Percentiles rank a stretch among this genome's conserved stretches.
Conservation (phyloP, 306 rosid species). For the Cyamopsis tetragonoloba region DNA sequence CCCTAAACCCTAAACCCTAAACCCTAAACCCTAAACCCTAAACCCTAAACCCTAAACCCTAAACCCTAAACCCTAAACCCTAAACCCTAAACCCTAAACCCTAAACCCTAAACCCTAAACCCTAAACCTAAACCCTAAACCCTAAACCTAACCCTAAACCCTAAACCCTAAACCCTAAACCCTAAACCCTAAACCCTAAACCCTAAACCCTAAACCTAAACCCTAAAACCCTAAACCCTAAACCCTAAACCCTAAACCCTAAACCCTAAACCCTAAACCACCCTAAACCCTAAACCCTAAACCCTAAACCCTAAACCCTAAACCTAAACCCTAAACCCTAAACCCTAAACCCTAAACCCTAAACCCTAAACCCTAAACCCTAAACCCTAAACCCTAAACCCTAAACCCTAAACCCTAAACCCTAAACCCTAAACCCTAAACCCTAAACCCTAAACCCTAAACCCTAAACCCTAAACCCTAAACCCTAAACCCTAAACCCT, state of each 20-base stretch:
- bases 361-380: neutral
- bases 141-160: neutral
- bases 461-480: neutral
- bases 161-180: neutral
- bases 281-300: neutral
- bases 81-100: slow-evolving; percentile 5
- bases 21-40: neutral
- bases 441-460: neutral
- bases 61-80: neutral
- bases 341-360: neutral
- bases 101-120: neutral
- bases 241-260: neutral
- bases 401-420: neutral
- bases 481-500: neutral
- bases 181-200: neutral
- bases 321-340: neutral
- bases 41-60: neutral
- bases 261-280: neutral
- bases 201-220: neutral
- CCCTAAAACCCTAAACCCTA: neutral
- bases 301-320: neutral
- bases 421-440: neutral
- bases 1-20: neutral
- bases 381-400: slow-evolving; percentile 10
- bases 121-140: neutral